Evolutionary conservation across 306 rosid species (phyloP), one percentile per base, ranked within the genome.

Genomic region (Ammopiptanthus mongolicus): DNA sequence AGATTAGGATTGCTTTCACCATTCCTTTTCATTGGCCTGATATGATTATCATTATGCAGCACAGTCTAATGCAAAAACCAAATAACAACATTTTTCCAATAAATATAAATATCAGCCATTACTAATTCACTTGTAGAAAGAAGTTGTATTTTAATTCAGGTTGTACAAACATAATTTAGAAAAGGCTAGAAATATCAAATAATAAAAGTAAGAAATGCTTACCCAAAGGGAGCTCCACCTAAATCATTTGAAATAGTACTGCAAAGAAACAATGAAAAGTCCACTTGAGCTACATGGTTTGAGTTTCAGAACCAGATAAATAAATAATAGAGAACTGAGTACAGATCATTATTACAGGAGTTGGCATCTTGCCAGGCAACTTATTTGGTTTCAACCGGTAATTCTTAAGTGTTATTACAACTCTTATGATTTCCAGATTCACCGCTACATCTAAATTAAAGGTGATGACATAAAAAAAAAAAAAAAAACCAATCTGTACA

Each of bases 141-240:
- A 36, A 66, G n/a, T 13, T 58, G 62, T 25, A 25, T 25, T 25
- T 3, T 21, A 33, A 64, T 59, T 14, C 56, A 47, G 33, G 42
- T 21, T 53, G 65, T 29, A 68, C 6, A 42, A 25, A 1, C 2
- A 3, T 25, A 25, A 3, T 25, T 25, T 25, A 36, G 46, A 18
- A 69, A 74, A 21, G 3, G 55, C 21, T 41, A 3, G 73, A 52
- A 33, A 28, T 10, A 4, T 63, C 22, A 36, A 41, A 60, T 59
- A 0, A 51, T 48, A 70, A 41, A 46, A 53, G 25, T 1, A 25
- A 21, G 22, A 73, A 67, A 79, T 34, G 13, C 80, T 87, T 87
- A 91, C 98, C 97, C 97, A 81, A 91, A 94, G 29, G 98, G 98
- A 9, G 97, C 95, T 74, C 98, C 98, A 53, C 82, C 91, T 63